These are phyloP conservation scores for Saccharomyces hybrid DNA, from an alignment of 1,139 yeast genomes.

Conservation along the genomic window DNA sequence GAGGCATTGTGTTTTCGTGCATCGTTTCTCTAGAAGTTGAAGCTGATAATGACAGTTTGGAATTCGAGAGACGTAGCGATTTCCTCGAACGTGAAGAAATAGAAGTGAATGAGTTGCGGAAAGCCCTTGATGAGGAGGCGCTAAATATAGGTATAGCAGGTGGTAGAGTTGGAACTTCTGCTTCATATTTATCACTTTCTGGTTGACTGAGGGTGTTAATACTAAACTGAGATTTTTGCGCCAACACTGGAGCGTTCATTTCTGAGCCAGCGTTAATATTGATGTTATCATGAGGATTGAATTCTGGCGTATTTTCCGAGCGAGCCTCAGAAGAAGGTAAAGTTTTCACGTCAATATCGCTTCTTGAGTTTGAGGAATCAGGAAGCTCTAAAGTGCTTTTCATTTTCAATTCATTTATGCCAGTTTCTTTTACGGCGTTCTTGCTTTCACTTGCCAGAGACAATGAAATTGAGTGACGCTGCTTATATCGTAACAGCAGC, in stretches of 20 bases:
- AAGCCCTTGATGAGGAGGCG: constrained; percentile 26
- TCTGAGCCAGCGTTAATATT: constrained; percentile 3
- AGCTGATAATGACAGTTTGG: constrained; percentile 2
- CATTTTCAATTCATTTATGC: not conserved
- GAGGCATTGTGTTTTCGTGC: not conserved
- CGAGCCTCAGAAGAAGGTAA: not conserved
- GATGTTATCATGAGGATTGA: not conserved
- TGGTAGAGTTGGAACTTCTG: constrained; percentile 8
- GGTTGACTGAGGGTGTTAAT: constrained; percentile 19
- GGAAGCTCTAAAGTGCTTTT: not conserved
- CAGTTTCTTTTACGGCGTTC: constrained; percentile 8
- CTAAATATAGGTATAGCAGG: constrained; percentile 17
- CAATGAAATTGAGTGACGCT: constrained; percentile 34
- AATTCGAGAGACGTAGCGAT: not conserved
- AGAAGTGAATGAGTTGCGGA: constrained; percentile 12
- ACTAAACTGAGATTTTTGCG: constrained; percentile 29
- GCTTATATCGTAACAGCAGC: constrained; percentile 72
- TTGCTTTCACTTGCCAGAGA: constrained; percentile 9
- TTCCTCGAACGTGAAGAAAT: not conserved
- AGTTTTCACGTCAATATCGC: not conserved
- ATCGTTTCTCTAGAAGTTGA: constrained; percentile 12
- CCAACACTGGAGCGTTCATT: constrained; percentile 21
- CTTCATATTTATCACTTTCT: not conserved
- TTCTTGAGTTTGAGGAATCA: not conserved
- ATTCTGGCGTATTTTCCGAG: not conserved